A percentile compares a stretch with the other conserved stretches of the same genome.
phyloP scores from a whole-genome alignment of 768 basidiomycete genomes.

The Dacryopinax spathularia region DNA sequence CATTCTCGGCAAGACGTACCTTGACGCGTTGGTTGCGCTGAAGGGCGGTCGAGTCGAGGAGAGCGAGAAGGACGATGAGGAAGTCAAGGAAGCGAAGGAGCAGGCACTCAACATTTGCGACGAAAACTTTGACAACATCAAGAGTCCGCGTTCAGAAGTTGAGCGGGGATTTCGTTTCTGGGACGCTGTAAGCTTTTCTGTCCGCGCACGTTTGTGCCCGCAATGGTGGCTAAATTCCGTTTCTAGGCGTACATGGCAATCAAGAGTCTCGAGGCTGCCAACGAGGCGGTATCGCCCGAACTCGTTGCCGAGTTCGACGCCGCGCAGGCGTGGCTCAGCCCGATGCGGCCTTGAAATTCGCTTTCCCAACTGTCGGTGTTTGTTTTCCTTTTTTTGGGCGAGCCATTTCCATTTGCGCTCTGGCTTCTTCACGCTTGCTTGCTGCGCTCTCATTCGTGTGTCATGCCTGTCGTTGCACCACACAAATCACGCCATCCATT shows the following conservation, averaged over 20 bases:
- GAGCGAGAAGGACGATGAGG: slow-evolving; percentile 46
- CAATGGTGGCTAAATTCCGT: too few relatives aligned
- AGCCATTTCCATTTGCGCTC: background rate
- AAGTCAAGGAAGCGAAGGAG: slow-evolving; percentile 67
- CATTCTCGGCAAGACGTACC: slow-evolving; percentile 89
- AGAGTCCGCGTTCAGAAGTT: slow-evolving; percentile 72
- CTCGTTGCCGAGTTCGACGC: slow-evolving; percentile 92
- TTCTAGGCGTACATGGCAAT: slow-evolving; percentile 69
- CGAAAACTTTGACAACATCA: slow-evolving; percentile 81
- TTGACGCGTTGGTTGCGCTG: slow-evolving; percentile 81
- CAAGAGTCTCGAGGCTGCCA: slow-evolving; percentile 63
- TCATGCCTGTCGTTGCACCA: background rate
- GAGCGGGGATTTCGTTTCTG: slow-evolving; percentile 97
- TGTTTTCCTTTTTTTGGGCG: background rate
- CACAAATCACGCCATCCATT: too few relatives aligned
- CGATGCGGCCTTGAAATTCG: slow-evolving; percentile 60
- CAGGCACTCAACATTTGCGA: slow-evolving; percentile 86
- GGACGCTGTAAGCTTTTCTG: slow-evolving; percentile 64
- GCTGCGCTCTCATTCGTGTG: too few relatives aligned
- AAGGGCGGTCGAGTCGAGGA: slow-evolving; percentile 69
- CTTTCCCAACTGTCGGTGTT: background rate
- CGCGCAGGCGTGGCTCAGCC: slow-evolving; percentile 85
- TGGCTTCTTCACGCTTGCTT: background rate
- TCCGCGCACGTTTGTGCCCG: too few relatives aligned
- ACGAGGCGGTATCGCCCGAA: slow-evolving; percentile 66